Evolutionary conservation across 1,284 basidiomycete genomes (phyloP).

Genomic region (Trametes versicolor): DNA sequence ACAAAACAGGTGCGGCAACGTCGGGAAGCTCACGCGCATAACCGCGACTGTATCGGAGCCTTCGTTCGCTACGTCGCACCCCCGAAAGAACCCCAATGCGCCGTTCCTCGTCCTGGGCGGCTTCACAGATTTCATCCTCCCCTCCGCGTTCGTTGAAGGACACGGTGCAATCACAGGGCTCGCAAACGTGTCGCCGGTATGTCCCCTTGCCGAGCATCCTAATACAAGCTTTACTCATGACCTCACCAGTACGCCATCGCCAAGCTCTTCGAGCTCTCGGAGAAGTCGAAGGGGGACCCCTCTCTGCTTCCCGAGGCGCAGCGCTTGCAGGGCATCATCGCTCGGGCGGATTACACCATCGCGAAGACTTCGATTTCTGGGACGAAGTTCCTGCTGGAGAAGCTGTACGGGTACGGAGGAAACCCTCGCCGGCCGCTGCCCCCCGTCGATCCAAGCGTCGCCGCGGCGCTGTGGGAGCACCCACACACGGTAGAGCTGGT

Average conservation of each 20-base stretch:
- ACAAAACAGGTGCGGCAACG: slow-evolving; percentile 76
- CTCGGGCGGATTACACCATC: slow-evolving; percentile 83
- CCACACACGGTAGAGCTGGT: slow-evolving; percentile 75
- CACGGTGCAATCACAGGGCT: slow-evolving; percentile 88
- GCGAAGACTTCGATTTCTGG: slow-evolving; percentile 83
- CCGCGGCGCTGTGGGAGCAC: slow-evolving; percentile 72
- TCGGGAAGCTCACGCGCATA: slow-evolving; percentile 89
- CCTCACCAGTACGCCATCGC: slow-evolving; percentile 61
- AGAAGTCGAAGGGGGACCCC: slow-evolving; percentile 60
- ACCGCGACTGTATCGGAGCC: slow-evolving; percentile 68
- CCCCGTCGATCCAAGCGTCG: slow-evolving; percentile 63
- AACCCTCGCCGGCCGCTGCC: slow-evolving; percentile 79
- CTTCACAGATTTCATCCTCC: slow-evolving; percentile 80
- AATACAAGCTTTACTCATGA: slow-evolving; percentile 20
- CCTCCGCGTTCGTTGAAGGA: slow-evolving; percentile 72
- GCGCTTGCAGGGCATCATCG: slow-evolving; percentile 80
- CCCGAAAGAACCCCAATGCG: slow-evolving; percentile 68
- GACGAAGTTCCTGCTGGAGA: slow-evolving; percentile 83
- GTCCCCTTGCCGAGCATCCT: slow-evolving; percentile 39
- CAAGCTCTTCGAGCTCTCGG: slow-evolving; percentile 71
- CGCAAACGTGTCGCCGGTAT: slow-evolving; percentile 80
- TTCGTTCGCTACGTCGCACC: slow-evolving; percentile 63
- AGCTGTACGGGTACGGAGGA: slow-evolving; percentile 82
- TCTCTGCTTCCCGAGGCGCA: slow-evolving; percentile 77
- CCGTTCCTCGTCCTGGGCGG: slow-evolving; percentile 76